Evolutionary conservation across 2,329 filamentous ascomycete species (phyloP), one percentile per base, ranked within the genome.

Genomic region (Ophiostoma sp.): DNA sequence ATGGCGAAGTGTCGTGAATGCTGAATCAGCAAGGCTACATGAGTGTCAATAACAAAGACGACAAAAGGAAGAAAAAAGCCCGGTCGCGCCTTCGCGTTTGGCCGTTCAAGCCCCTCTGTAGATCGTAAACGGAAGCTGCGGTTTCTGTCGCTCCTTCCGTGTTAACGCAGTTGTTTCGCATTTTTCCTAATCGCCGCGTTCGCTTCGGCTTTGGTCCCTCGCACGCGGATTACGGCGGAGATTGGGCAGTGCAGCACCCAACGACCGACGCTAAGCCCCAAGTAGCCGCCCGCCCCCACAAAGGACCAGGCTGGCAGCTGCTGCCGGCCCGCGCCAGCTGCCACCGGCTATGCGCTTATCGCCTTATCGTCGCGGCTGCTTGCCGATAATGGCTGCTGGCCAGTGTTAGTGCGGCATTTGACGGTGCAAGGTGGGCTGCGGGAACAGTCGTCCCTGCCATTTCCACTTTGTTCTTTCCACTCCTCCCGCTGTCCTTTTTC

Each of bases 221-320:
- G 16, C 14, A 55, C 14, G 67, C 71, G 70, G 71, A 70, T 60
- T 68, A 68, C 69, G 71, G 70, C 70, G 70, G 71, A 72, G 71
- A 69, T 72, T 70, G 70, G 64, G 70, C 68, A 70, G 70, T 47
- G 52, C 55, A 66, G 66, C 6, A 18, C 9, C 14, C 14, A 42
- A 63, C 38, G 62, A 62, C 70, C 71, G 70, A 71, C 70, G 67
- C 71, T 72, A 71, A 52, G 12, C 65, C 14, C 1, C 2, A 65
- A 64, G 0, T 18, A 42, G 41, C 1, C 67, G 4, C 4, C 2
- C 38, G 27, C 55, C 55, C 55, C 55, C 8, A 18, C 55, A 36
- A 38, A 14, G 3, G 1, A 1, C 16, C 11, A 12, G 12, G 2
- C 55, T 62, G 16, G 3, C 7, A n/a, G 8, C 14, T 45, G 40